Evolutionary conservation across 768 basidiomycete species (phyloP), one percentile per base, ranked within the genome.

Genomic region (Russula brevipes): DNA sequence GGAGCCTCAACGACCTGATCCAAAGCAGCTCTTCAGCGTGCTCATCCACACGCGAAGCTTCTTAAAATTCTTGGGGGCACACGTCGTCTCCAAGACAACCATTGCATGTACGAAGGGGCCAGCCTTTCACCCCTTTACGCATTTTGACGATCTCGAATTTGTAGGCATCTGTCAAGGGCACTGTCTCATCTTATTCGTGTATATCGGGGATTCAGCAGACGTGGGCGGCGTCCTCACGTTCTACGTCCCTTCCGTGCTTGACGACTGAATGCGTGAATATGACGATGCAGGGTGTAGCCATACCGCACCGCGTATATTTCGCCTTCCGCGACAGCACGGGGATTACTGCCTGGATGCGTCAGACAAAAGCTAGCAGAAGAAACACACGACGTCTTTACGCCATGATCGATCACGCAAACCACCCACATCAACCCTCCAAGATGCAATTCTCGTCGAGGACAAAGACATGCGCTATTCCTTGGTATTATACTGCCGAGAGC

Each of bases 131-230:
- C n/a, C 8, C 14, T 3, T 17, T 24, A 14, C 31, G 36, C 4
- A 16, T 4, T 24, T 24, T 60, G 49, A 65, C 14, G 36, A 57
- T 9, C 36, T 39, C 10, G 10, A 19, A 17, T 31, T 35, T 33
- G 0, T 69, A 94, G 91, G 88, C 70, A 80, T 94, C 54, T 94
- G 92, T 70, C 84, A 86, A 67, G 80, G 85, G 61, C 88, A 93
- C 66, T 94, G 91, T 70, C 79, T 90, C 62, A 94, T 94, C 67
- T 80, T 94, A 55, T 94, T 94, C 66, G 91, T 94, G 58, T 94
- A 94, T 70, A 87, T 94, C 49, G 92, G 92, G 10, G 86, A 91
- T 38, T 80, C 86, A 11, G 82, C 83, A 5, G 85, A 90, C 60
- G 84, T 87, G 0, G 89, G 91, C 50, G 92, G 91, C 2, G 89